Base-by-base conservation (phyloP, 2,329 filamentous ascomycete species). In the Fusarium sp. region DNA sequence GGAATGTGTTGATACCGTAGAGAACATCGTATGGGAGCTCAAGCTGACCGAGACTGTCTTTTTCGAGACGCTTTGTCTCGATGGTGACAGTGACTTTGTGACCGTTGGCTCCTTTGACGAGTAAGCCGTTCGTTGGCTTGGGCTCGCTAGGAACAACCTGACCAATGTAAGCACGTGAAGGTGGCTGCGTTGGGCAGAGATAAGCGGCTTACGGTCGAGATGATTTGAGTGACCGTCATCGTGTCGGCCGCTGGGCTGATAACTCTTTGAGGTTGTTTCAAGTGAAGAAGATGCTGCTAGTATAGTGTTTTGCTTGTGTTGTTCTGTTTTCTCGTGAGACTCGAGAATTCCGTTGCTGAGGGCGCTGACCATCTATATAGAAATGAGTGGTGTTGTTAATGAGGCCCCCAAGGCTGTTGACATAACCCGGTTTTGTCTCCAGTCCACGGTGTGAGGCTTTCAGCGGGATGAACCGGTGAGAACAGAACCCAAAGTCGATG, bases 1-100 rank as follows among this genome's bases (percentile, higher is more conserved):
- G 60, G 2, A 60, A 63, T 24, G 60, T 63, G 9, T 63, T 63
- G 52, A 63, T 63, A 0, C 60, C 60, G 42, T 63, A 63, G 41
- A 63, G 60, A 13, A 48, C 60, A 14, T 24, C 34, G 1, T 11
- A 15, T 26, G 60, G 60, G 14, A 63, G 41, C 6, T 60, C 60
- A 30, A 63, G 54, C 6, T 63, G 60, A 13, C 60, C 60, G 6
- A 63, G 54, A 14, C 60, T 60, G 6, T 63, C 60, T n/a, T 47
- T 63, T 30, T 63, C 60, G 13, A 60, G 41, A 14, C 60, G 60
- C 24, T 63, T 60, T 20, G 32, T 9, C 4, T 59, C 41, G 20
- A 63, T 34, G 34, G 39, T 32, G 3, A 39, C 26, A 5, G 41
- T 34, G 10, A 44, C 41, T 26, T 47, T 26, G 6, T 24, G 52